Conservation (phyloP, 805 yeast genomes). For the Wickerhamiella spandovensis region DNA sequence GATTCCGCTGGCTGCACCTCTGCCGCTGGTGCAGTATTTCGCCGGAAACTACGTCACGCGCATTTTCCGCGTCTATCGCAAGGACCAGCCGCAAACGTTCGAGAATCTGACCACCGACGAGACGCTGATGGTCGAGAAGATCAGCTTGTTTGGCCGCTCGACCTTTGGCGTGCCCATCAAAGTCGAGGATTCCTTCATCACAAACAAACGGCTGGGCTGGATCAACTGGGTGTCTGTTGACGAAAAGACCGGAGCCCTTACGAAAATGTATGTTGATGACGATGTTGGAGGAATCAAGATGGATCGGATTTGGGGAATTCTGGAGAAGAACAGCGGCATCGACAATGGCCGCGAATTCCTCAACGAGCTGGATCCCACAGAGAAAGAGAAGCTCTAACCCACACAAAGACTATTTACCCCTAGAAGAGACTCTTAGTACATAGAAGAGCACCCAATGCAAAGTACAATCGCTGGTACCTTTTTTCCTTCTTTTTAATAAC, state of each 20-base stretch:
- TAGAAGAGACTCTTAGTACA: no score
- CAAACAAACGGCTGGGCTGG: slow-evolving; percentile 34
- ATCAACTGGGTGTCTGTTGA: slow-evolving; percentile 31
- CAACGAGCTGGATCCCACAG: slow-evolving; percentile 5
- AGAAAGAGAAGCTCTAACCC: background rate
- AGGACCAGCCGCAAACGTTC: slow-evolving; percentile 45
- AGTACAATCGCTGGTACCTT: no score
- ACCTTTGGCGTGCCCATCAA: slow-evolving; percentile 49
- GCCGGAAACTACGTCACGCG: slow-evolving; percentile 58
- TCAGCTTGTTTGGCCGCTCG: slow-evolving; percentile 52
- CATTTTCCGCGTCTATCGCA: slow-evolving; percentile 56
- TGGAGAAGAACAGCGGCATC: slow-evolving; percentile 52
- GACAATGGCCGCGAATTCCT: slow-evolving; percentile 46
- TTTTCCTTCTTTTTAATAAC: no score
- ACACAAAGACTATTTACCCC: no score
- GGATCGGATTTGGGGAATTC: slow-evolving; percentile 79
- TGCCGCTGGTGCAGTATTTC: slow-evolving; percentile 43
- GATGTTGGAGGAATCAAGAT: slow-evolving; percentile 69
- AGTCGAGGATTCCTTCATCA: slow-evolving; percentile 30
- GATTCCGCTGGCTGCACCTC: slow-evolving; percentile 35
- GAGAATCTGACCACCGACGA: slow-evolving; percentile 52
- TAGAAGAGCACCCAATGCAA: no score
- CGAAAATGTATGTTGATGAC: slow-evolving; percentile 48
- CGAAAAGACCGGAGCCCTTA: slow-evolving; percentile 20
- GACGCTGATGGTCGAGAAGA: slow-evolving; percentile 50